Evolutionary conservation across 495 filamentous ascomycete species (phyloP).

Genomic region (Talaromyces wortmannii): DNA sequence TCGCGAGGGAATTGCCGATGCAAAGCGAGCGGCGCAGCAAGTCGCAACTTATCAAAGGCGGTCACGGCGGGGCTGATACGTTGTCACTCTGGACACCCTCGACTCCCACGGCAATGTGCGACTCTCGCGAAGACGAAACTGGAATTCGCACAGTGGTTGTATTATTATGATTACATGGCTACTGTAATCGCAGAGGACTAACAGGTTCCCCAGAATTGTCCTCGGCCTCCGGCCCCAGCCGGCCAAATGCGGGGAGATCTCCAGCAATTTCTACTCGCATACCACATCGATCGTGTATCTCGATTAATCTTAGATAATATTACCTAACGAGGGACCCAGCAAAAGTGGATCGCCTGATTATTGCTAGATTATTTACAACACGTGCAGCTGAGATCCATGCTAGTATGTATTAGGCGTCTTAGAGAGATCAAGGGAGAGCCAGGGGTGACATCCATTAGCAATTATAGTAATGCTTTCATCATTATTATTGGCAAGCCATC

Average conservation of each 20-base stretch:
- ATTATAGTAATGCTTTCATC: too few relatives aligned
- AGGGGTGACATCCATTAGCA: too few relatives aligned
- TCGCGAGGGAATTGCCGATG: constrained; percentile 27
- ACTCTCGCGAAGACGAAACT: neutral
- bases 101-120: neutral
- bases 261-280: neutral
- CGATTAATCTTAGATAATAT: neutral
- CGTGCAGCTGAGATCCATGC: too few relatives aligned
- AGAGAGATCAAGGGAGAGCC: too few relatives aligned
- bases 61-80: neutral
- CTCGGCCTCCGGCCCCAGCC: neutral
- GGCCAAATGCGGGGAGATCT: neutral
- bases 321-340: too few relatives aligned
- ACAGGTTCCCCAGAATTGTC: neutral
- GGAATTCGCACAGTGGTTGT: neutral
- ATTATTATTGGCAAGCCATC: neutral
- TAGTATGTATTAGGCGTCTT: too few relatives aligned
- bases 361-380: too few relatives aligned
- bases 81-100: neutral
- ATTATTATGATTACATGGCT: too few relatives aligned
- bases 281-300: neutral
- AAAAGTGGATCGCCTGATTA: neutral
- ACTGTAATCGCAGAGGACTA: too few relatives aligned
- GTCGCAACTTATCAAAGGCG: neutral
- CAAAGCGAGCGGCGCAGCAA: constrained; percentile 35